Percentiles rank a stretch among this genome's conserved stretches.
Conservation (phyloP, 2,329 filamentous ascomycete genomes). For the Fonsecaea multimorphosa region DNA sequence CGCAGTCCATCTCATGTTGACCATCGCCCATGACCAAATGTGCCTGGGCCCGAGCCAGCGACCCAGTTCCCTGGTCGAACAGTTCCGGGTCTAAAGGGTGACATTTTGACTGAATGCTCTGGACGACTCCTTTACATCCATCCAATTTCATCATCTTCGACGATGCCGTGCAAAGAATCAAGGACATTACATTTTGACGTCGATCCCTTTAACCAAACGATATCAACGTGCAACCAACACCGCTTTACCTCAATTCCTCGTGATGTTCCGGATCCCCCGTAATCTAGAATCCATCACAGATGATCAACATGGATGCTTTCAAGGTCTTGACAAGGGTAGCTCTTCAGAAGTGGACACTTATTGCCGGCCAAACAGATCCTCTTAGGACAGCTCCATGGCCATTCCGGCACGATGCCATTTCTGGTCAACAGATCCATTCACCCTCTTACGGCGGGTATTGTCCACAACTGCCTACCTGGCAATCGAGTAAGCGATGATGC, state of each 20-base stretch:
- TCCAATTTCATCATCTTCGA: neutral
- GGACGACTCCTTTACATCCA: neutral
- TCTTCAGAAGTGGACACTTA: neutral
- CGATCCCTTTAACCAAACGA: neutral
- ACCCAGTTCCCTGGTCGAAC: neutral
- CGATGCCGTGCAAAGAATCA: neutral
- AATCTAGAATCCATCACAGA: neutral
- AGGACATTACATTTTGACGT: neutral
- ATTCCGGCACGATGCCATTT: conserved; percentile 27
- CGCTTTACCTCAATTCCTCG: neutral
- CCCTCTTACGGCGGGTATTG: conserved; percentile 24
- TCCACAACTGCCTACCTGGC: conserved; percentile 18
- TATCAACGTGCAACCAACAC: neutral
- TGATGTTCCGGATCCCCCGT: neutral
- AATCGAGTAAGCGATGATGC: conserved; percentile 18
- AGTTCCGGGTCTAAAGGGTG: neutral
- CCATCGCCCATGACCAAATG: neutral
- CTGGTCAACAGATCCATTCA: conserved; percentile 36
- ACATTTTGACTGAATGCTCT: neutral
- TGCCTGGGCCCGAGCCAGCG: neutral
- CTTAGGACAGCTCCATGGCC: neutral
- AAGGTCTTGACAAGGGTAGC: neutral
- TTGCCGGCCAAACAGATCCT: conserved; percentile 15
- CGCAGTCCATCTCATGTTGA: neutral
- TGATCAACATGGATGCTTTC: neutral